Evolutionary conservation across 352 stramenopile genomes (phyloP).

Genomic region (Blastocystis sp.): DNA sequence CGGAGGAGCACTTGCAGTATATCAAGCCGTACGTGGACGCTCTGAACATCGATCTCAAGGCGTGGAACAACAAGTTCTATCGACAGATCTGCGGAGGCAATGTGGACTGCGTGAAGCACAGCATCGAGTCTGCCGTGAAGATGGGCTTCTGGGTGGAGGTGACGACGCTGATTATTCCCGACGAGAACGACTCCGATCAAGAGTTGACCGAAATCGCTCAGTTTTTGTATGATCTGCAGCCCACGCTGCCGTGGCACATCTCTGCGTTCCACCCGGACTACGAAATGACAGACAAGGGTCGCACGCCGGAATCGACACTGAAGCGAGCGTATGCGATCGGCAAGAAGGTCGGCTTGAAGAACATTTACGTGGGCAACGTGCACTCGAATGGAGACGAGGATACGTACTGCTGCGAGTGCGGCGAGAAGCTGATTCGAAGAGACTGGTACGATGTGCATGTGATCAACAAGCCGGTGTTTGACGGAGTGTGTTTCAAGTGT

Average conservation of each 20-base stretch:
- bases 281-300: constrained; percentile 67
- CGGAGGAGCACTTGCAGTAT: constrained; percentile 62
- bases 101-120: constrained; percentile 31
- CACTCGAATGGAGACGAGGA: constrained; percentile 64
- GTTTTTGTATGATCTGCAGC: constrained; percentile 49
- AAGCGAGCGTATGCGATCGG: constrained; percentile 66
- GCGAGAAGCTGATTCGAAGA: constrained; percentile 32
- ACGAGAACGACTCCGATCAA: constrained; percentile 55
- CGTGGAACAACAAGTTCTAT: constrained; percentile 69
- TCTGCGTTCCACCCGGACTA: constrained; percentile 73
- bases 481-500: constrained; percentile 50
- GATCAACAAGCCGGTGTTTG: constrained; percentile 57
- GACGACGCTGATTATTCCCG: constrained; percentile 73
- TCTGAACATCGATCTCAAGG: constrained; percentile 71
- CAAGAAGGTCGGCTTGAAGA: constrained; percentile 60
- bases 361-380: constrained; percentile 73
- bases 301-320: constrained; percentile 52
- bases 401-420: constrained; percentile 55
- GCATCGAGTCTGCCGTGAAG: constrained; percentile 39
- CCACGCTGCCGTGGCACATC: constrained; percentile 71
- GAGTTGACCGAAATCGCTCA: constrained; percentile 48
- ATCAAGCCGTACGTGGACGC: constrained; percentile 67
- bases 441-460: constrained; percentile 69
- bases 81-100: constrained; percentile 41
- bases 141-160: constrained; percentile 74